Base-by-base conservation (phyloP, 352 stramenopile genomes). In the Phytophthora ohioensis region DNA sequence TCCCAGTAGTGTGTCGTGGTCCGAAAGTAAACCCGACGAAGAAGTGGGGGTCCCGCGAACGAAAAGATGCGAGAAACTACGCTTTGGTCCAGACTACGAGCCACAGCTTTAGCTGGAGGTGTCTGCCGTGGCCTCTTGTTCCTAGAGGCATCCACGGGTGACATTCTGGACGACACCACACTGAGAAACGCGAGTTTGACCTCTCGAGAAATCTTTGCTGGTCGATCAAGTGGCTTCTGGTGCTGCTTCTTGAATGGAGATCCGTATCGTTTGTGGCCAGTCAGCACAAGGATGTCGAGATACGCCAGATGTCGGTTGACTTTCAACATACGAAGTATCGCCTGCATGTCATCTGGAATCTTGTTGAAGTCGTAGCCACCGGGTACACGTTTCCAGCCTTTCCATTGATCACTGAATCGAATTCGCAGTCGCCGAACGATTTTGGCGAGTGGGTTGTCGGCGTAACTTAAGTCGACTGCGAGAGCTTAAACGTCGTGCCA, bases 291-390 rank as follows among this genome's bases (percentile, higher is more conserved):
- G 12, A 57, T 15, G n/a, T 59, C 41, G 10, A 67, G 47, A 41
- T 59, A 67, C 8, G 10, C 59, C 17, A 67, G 31, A 4, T 42
- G 30, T 2, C 17, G 38, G 48, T 67, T 67, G 21, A 59, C 48
- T 1, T 4, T 4, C 17, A 67, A 32, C 48, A 67, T 67, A 47
- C 13, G 2, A 3, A 36, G 12, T n/a, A 59, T 17, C 3, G 59
- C 47, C 10, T 53, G 59, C 5, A 53, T 45, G 8, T 45, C 56
- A 6, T 36, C 42, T 21, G 5, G 31, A 21, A 21, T 21, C 21
- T 21, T 21, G 17, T 21, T 21, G 17, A 21, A 21, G 17, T 21
- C 17, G 17, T 21, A 45, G 10, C 55, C 17, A 35, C 13, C 31
- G 15, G 15, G 27, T 17, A 45, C 5, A 5, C 17, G 30, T 13